These are phyloP conservation scores for Madurella mycetomatis DNA, from an alignment of 2,329 filamentous ascomycete genomes.

Conservation along the genomic window DNA sequence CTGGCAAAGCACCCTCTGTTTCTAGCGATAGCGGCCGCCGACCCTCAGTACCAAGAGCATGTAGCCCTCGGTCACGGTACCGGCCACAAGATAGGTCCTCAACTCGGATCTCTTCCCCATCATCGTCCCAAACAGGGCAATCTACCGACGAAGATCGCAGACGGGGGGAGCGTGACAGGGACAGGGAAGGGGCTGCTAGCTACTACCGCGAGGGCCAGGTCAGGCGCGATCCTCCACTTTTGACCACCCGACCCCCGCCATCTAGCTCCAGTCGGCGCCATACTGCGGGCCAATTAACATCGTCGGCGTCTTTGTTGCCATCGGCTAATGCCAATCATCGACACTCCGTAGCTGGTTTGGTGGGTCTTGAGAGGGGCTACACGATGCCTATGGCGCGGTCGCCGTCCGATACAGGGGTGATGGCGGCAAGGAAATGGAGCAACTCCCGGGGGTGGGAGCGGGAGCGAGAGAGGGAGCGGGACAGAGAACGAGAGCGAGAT, in stretches of 20 bases:
- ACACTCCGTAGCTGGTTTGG: background rate
- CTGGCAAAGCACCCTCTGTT: too few species aligned
- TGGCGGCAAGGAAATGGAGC: background rate
- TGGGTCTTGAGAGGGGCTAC: background rate
- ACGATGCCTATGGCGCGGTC: background rate
- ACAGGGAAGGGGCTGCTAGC: background rate
- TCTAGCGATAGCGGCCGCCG: too few species aligned
- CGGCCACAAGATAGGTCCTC: too few species aligned
- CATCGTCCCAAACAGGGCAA: too few species aligned
- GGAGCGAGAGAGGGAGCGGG: slow-evolving; percentile 10
- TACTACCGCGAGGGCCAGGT: background rate
- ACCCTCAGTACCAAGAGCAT: too few species aligned
- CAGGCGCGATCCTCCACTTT: slow-evolving; percentile 2
- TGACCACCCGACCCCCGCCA: background rate
- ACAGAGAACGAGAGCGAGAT: background rate
- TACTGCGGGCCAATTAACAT: background rate
- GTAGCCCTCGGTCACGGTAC: too few species aligned
- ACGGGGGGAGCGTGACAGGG: slow-evolving; percentile 1
- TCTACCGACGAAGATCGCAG: too few species aligned
- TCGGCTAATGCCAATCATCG: background rate
- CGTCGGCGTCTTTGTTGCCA: background rate
- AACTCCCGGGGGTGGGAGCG: background rate
- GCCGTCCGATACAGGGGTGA: background rate
- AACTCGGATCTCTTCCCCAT: too few species aligned
- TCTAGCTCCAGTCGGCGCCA: background rate